Base-by-base conservation (phyloP, 352 stramenopile genomes). In the Globisporangium apiculatum region DNA sequence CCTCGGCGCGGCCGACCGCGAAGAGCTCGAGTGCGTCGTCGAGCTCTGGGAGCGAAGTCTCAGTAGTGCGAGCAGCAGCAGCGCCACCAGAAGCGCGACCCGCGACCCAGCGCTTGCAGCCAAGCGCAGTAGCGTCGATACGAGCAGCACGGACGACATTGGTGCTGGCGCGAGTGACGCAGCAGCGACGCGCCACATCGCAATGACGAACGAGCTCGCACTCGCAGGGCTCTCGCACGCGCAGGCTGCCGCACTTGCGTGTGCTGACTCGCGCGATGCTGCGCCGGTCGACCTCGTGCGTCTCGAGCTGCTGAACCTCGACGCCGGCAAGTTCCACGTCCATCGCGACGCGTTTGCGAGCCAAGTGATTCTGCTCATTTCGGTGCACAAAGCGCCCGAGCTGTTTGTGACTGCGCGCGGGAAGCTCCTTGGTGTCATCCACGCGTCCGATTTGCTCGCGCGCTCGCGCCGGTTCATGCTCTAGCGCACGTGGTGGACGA, bases 291-390 rank as follows among this genome's bases (percentile, higher is more conserved):
- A 92, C 49, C 68, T 92, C 42, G 71, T 92, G 5, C 55, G 61
- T 24, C 60, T 87, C 3, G 72, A 86, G 47, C 69, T 90, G 9
- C 51, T 92, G 14, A 75, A 64, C 17, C 66, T 92, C 17, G 82
- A 92, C 60, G 62, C 76, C 1, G 75, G 74, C 43, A 82, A 80
- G 58, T 87, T 87, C 53, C 78, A 86, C 53, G 82, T 89, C 41
- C 76, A 86, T 60, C 75, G 70, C 38, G 75, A 87, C 35, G 84
- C 78, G 17, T 85, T 69, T 48, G 79, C 78, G 50, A 88, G 76
- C 40, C 80, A 89, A 48, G 76, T 88, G 38, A 81, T 92, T 12
- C 57, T 92, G n/a, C 71, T 90, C 46, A 84, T 92, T 49, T 87
- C 82, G 45, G 76, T 90, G 42, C 78, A 92, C 68, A 92, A 92